Evolutionary conservation across 2,329 filamentous ascomycete genomes (phyloP).

Genomic region (Neoarthrinium moseri): DNA sequence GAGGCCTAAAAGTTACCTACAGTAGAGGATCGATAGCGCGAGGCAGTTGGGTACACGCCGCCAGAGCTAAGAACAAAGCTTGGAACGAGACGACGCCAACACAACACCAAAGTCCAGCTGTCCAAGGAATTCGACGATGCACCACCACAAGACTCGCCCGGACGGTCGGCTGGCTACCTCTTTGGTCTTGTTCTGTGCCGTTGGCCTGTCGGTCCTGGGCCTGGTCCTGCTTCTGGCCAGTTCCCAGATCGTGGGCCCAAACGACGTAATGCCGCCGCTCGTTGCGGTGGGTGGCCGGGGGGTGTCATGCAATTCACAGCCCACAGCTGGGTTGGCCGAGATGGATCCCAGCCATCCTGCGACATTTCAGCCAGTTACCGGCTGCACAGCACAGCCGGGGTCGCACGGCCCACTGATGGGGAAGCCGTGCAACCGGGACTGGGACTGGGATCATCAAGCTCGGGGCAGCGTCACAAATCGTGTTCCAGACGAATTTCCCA

Average conservation of each 20-base stretch:
- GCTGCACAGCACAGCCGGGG: not conserved
- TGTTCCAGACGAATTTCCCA: no score
- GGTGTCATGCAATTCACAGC: not conserved
- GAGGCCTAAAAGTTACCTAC: no score
- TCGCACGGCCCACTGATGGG: not conserved
- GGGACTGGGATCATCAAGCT: no score
- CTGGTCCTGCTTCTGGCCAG: not conserved
- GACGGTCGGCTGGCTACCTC: not conserved
- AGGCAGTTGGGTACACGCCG: no score
- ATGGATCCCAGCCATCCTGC: not conserved
- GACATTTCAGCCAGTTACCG: not conserved
- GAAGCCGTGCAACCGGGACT: not conserved
- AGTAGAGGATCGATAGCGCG: no score
- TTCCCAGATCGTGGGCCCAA: conserved; percentile 4
- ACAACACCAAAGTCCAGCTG: not conserved
- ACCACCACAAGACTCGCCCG: not conserved
- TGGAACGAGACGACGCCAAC: conserved; percentile 6
- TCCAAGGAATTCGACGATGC: not conserved
- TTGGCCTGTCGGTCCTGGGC: no score
- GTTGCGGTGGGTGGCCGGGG: not conserved
- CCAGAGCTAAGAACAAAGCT: not conserved
- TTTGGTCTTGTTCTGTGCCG: not conserved
- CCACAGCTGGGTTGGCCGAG: not conserved
- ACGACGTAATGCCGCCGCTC: conserved; percentile 5
- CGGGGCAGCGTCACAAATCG: no score